Base-by-base conservation (phyloP, 441 rosid genomes). In the Gossypium trilobum region DNA sequence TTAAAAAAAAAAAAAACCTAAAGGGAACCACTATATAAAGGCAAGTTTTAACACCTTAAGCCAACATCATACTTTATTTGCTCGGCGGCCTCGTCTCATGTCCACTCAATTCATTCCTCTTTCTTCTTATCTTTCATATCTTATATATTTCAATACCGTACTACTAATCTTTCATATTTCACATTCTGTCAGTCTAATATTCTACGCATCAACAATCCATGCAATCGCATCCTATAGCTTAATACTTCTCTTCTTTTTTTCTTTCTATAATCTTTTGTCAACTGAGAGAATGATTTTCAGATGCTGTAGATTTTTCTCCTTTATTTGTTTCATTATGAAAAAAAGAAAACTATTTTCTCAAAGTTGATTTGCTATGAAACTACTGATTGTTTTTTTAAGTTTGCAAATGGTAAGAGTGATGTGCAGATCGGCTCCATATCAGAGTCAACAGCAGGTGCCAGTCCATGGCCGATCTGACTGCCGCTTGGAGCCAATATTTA, bases 381-480 rank as follows among this genome's bases (percentile, higher is more conserved):
- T 22, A 9, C 20, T 23, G 2, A 23, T 23, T 23, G 25, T 22
- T 23, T 23, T 51, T 33, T 33, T 33, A 16, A 8, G 48, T 36
- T 62, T 62, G 23, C 2, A 3, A 36, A 2, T 8, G 17, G 19
- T 2, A 4, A 4, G 25, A 23, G 25, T 23, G 25, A 20, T 62
- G 17, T 50, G 1, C 1, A 17, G 6, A 42, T 0, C 13, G 82
- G 79, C 77, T 77, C 77, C 48, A 76, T 27, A 68, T 22, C 16
- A 11, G 82, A 79, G 82, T 79, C 82, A 73, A 65, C 82, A 80
- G 83, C 66, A 62, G 80, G 78, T 65, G 72, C 76, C 74, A 44
- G 0, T 60, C 50, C 4, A 74, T 80, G 74, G 78, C 36, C 36
- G 72, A 56, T 58, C 64, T 62, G 76, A 36, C 83, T 77, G 83